Evolutionary conservation across 768 basidiomycete genomes (phyloP).

Genomic region (Dioszegia crocea): DNA sequence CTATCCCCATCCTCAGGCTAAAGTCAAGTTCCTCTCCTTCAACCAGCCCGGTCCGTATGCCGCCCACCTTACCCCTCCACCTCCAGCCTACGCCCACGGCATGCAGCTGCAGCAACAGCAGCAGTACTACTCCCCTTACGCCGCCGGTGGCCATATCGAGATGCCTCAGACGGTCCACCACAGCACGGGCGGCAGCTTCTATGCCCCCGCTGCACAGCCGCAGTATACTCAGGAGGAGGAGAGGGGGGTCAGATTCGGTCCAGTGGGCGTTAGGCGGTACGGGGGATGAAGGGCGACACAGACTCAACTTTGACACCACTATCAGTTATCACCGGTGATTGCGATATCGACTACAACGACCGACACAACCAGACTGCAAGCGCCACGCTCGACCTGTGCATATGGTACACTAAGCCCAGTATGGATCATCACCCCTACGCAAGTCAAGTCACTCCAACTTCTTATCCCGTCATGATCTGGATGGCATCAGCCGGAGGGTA

Average conservation of each 20-base stretch:
- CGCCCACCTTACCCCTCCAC: background rate
- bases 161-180: conserved; percentile 9
- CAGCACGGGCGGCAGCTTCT: background rate
- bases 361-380: no score
- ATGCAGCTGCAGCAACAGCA: background rate
- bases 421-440: no score
- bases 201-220: background rate
- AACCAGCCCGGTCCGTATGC: background rate
- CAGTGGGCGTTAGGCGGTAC: conserved; percentile 5
- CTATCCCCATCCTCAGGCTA: background rate
- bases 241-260: conserved; percentile 7
- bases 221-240: background rate
- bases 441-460: no score
- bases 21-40: background rate
- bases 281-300: background rate
- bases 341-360: no score
- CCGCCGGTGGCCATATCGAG: background rate
- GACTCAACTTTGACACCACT: background rate
- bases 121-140: background rate
- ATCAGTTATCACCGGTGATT: no score
- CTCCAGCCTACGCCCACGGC: conserved; percentile 1
- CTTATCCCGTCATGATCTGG: no score
- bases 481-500: no score
- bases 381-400: no score
- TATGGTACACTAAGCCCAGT: no score